Percentiles rank a stretch among this genome's conserved stretches.
These are phyloP conservation scores for Phaeosphaeriaceae sp. DNA, from an alignment of 2,329 filamentous ascomycete genomes.

Conservation along the genomic window DNA sequence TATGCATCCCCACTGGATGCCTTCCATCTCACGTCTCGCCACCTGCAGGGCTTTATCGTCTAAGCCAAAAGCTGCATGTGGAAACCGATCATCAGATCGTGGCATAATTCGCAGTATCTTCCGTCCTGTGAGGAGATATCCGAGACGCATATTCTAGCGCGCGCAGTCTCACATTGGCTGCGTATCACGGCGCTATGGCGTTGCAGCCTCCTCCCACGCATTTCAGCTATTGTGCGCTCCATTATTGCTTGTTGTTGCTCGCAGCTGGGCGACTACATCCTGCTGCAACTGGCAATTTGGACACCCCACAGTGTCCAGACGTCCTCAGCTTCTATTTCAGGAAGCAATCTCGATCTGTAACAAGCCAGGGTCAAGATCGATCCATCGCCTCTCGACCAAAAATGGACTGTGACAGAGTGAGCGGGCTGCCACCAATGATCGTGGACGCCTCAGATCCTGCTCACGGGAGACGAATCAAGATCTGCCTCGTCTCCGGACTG, in stretches of 20 bases:
- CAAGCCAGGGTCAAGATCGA: neutral
- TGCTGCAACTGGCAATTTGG: conserved; percentile 4
- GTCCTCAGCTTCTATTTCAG: neutral
- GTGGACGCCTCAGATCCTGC: conserved; percentile 14
- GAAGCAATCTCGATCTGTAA: conserved; percentile 6
- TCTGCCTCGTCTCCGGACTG: conserved; percentile 23
- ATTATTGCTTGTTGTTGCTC: conserved; percentile 4
- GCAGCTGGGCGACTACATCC: conserved; percentile 9
- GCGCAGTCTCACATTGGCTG: conserved; percentile 4
- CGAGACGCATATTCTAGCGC: conserved; percentile 1
- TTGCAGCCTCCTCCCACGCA: neutral
- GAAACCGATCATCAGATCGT: conserved; percentile 25
- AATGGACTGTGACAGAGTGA: conserved; percentile 9
- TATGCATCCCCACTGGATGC: conserved; percentile 9
- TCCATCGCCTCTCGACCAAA: conserved; percentile 6
- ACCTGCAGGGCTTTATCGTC: conserved; percentile 18
- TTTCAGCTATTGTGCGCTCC: neutral
- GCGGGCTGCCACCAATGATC: conserved; percentile 15
- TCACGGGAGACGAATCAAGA: conserved; percentile 22
- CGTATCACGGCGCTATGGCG: neutral
- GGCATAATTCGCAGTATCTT: conserved; percentile 20
- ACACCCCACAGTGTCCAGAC: neutral
- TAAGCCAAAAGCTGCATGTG: conserved; percentile 13
- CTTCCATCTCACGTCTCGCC: conserved; percentile 14
- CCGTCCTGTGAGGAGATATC: conserved; percentile 10